phyloP scores from a whole-genome alignment of 257 asterid genomes.

The Solanum verrucosum region DNA sequence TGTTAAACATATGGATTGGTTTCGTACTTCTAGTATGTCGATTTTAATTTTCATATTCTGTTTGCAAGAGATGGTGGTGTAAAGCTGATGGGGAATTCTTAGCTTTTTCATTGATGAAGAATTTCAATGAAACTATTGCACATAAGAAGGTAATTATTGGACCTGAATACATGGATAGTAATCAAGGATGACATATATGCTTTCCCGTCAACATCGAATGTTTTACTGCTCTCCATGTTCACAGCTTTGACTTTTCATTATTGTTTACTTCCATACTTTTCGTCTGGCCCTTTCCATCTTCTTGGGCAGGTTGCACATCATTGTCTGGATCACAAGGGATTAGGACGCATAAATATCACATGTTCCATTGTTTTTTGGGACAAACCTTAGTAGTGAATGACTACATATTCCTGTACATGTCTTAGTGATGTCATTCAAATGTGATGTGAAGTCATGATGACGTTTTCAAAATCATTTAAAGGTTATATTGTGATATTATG shows the following conservation, averaged over 20 bases:
- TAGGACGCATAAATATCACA: not conserved
- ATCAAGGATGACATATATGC: conserved; percentile 20
- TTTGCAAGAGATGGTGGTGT: conserved; percentile 78
- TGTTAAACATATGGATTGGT: conserved; percentile 23
- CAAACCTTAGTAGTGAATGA: not conserved
- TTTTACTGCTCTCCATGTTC: not conserved
- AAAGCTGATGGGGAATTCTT: conserved; percentile 45
- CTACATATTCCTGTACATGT: not conserved
- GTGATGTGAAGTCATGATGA: not conserved
- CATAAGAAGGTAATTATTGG: conserved; percentile 41
- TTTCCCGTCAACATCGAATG: conserved; percentile 19
- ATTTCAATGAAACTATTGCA: conserved; percentile 33
- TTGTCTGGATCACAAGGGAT: no score
- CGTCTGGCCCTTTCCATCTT: not conserved
- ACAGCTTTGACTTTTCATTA: not conserved
- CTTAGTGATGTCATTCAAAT: not conserved
- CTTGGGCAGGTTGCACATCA: not conserved
- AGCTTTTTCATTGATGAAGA: conserved; percentile 54
- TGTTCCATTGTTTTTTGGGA: not conserved
- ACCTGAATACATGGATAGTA: conserved; percentile 25
- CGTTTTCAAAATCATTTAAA: not conserved
- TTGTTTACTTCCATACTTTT: not conserved
- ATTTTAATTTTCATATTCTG: conserved; percentile 47
- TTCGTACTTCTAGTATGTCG: conserved; percentile 1
- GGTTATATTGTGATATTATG: not conserved